Base-by-base conservation (phyloP, 495 filamentous ascomycete genomes). In the Chaetomium fimeti region DNA sequence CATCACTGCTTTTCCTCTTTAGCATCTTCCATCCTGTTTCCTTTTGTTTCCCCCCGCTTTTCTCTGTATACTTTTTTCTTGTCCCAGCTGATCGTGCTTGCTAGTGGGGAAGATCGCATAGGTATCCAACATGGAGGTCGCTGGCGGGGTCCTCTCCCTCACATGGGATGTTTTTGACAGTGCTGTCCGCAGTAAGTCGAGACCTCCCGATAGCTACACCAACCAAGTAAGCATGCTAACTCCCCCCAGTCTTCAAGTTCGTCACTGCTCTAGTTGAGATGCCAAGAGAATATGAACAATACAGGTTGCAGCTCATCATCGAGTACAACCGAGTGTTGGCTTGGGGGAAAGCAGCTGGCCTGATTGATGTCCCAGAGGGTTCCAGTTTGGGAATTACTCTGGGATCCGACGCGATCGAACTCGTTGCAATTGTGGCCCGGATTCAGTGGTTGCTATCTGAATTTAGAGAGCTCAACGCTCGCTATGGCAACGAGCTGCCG, bases 241-340 rank as follows among this genome's bases (percentile, higher is more conserved):
- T 18, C 13, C 18, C 2, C 4, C 29, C 28, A 66, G 68, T 75
- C 12, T 74, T 75, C 66, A 74, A 72, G 13, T 75, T 75, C 61
- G 45, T 74, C 25, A 68, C 64, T 20, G 68, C 71, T 12, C 60
- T 75, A 16, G 71, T 75, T 13, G 73, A 75, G 9, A 74, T 74
- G 71, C 73, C 73, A 1, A 45, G 70, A 18, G 72, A 72, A 0
- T 74, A 65, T 36, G 69, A 72, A 40, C 72, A 72, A 49, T 74
- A 74, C 60, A 52, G 73, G 28, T 59, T 75, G 29, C 71, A 75
- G 38, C 70, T 75, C 18, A 67, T 75, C 36, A 75, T 75, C 38
- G 73, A 75, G 47, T 75, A 75, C 63, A 74, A 75, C 57, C 69
- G 73, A 0, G 70, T 75, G 3, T 58, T 75, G 1, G 73, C 73